Base-by-base conservation (phyloP, 2,329 filamentous ascomycete species). In the Aspergillus sp. region DNA sequence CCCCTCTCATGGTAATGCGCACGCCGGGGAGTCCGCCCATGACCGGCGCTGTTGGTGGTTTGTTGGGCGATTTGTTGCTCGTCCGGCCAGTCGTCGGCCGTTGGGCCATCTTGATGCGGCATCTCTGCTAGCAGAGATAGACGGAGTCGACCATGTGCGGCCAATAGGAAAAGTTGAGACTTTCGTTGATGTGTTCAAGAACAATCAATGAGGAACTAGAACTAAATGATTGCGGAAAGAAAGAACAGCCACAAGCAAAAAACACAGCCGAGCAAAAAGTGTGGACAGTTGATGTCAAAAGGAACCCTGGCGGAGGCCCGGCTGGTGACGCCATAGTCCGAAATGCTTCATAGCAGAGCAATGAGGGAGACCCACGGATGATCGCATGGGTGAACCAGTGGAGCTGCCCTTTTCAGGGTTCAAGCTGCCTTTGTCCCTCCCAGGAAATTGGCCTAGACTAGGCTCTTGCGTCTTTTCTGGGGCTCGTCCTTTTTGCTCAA, bases 81-180 rank as follows among this genome's bases (percentile, higher is more conserved):
- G 11, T 57, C 56, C 8, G 62, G 62, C 62, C 62, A 64, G 36
- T 64, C 62, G n/a, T 47, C 57, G 15, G 62, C 38, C 3, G 54
- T 52, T 32, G 25, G 25, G 53, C 53, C 53, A 47, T 55, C 15
- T 27, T 51, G 23, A 11, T 19, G 27, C 53, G 53, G 53, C 53
- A 55, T 55, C 39, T 38, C 21, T 54, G 38, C 36, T 32, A 10
- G 25, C 52, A 19, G 52, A 42, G 19, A 27, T 23, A 6, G 44
- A 23, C 19, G 5, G 39, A 17, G 5, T 36, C 39, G 39, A 47
- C 19, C 42, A 21, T 25, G 21, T 49, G 44, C 44, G 44, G 27
- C 47, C 47, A 27, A 30, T 10, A 3, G 5, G 15, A 17, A 15
- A 36, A 6, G 10, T 13, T 15, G 32, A 5, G 3, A 30, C 30